Percentiles rank a stretch among this genome's conserved stretches.
Conservation (phyloP, 441 rosid genomes). For the Theobroma grandiflorum region DNA sequence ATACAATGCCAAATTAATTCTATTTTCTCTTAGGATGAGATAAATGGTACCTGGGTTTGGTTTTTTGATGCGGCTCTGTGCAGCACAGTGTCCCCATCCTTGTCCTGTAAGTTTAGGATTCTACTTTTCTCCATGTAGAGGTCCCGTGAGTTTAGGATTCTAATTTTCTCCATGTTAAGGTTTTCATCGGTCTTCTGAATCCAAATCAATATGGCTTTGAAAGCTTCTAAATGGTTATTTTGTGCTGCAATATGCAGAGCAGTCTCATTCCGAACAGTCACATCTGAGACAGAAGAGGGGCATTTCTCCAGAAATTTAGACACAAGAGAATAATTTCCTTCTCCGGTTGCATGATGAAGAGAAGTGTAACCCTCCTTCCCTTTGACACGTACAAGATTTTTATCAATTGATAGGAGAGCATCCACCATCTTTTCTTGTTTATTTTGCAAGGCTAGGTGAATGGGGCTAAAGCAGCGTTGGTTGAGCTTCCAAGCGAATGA, state of each 20-base stretch:
- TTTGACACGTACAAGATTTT: slow-evolving; percentile 33
- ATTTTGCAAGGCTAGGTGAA: neutral
- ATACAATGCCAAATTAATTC: too few relatives aligned
- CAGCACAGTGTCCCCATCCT: too few relatives aligned
- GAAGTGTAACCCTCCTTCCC: slow-evolving; percentile 37
- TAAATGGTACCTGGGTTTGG: too few relatives aligned
- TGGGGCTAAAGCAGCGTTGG: neutral
- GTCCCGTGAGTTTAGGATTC: too few relatives aligned
- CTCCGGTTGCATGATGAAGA: neutral
- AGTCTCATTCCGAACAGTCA: neutral
- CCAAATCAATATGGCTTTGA: slow-evolving; percentile 10
- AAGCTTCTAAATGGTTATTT: slow-evolving; percentile 4
- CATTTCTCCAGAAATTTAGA: neutral
- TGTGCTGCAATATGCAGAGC: too few relatives aligned
- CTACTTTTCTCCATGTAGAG: too few relatives aligned
- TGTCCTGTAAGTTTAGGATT: too few relatives aligned
- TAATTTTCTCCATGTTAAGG: too few relatives aligned
- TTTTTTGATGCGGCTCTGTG: too few relatives aligned
- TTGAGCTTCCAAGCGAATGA: slow-evolving; percentile 14
- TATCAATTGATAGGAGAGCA: neutral
- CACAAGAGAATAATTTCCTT: neutral
- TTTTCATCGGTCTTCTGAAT: neutral
- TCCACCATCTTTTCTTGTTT: neutral
- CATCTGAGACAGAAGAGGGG: neutral
- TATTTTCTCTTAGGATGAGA: too few relatives aligned